phyloP scores from a whole-genome alignment of 305 asterid species.

The Caryopteris hybrid region DNA sequence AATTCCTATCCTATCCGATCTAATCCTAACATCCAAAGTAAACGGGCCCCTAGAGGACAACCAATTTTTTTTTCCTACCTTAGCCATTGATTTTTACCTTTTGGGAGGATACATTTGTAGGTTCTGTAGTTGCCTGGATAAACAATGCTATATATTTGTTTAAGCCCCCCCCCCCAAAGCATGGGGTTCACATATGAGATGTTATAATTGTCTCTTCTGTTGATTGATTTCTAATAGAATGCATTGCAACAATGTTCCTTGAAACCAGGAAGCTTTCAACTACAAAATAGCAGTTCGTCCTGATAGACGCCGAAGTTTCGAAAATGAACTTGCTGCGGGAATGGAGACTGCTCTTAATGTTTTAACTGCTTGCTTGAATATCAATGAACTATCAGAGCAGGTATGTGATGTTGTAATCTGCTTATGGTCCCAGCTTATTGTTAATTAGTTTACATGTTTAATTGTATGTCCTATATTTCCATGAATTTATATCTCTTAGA shows the following conservation, averaged over 20 bases:
- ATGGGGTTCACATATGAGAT: constrained; percentile 1
- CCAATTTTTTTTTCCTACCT: not conserved
- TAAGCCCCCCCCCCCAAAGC: not conserved
- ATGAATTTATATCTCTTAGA: no score
- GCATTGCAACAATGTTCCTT: constrained; percentile 13
- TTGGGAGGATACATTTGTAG: not conserved
- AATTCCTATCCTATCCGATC: no score
- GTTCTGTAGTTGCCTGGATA: not conserved
- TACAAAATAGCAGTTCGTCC: constrained; percentile 97
- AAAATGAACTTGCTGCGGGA: constrained; percentile 81
- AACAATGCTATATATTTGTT: not conserved
- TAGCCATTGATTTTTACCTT: not conserved
- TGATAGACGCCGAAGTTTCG: constrained; percentile 93
- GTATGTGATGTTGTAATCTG: constrained; percentile 36
- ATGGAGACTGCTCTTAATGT: constrained; percentile 72
- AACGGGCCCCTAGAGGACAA: not conserved
- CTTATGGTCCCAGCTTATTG: not conserved
- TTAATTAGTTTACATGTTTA: not conserved
- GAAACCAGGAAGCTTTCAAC: constrained; percentile 85
- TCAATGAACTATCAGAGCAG: constrained; percentile 82
- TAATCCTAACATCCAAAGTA: no score
- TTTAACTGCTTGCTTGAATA: constrained; percentile 85
- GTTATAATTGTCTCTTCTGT: not conserved
- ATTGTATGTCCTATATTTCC: no score
- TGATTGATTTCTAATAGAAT: constrained; percentile 12